phyloP scores from a whole-genome alignment of 1,139 yeast genomes.

The Magnusiomyces sp. region DNA sequence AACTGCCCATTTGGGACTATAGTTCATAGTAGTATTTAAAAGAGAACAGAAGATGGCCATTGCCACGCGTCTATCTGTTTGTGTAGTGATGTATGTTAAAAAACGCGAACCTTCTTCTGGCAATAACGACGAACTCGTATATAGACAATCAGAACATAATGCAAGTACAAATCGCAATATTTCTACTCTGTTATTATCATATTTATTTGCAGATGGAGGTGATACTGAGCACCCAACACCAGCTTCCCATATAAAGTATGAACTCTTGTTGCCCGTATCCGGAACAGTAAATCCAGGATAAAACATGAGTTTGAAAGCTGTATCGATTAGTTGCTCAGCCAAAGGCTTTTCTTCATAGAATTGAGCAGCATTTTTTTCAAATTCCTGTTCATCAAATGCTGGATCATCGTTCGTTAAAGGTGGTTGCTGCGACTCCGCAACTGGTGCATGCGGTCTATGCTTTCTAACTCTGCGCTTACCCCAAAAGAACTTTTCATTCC shows the following conservation, averaged over 20 bases:
- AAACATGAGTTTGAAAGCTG: constrained; percentile 48
- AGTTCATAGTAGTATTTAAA: constrained; percentile 43
- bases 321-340: constrained; percentile 43
- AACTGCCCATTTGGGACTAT: constrained; percentile 35
- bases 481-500: constrained; percentile 42
- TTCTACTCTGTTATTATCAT: constrained; percentile 63
- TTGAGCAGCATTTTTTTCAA: constrained; percentile 6
- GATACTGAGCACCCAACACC: constrained; percentile 57
- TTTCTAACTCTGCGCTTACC: constrained; percentile 18
- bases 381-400: constrained; percentile 4
- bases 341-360: constrained; percentile 29
- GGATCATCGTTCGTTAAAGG: background rate
- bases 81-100: constrained; percentile 49
- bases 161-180: constrained; percentile 53
- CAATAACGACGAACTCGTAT: constrained; percentile 39
- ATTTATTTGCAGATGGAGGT: constrained; percentile 34
- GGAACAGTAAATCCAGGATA: constrained; percentile 53
- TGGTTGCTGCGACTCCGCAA: constrained; percentile 9
- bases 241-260: constrained; percentile 56
- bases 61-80: constrained; percentile 42
- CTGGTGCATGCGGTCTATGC: background rate
- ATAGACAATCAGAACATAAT: constrained; percentile 57
- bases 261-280: constrained; percentile 18
- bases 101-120: constrained; percentile 50
- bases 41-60: constrained; percentile 58